Evolutionary conservation across 345 rosid species (phyloP).

Genomic region (Salix udensis): DNA sequence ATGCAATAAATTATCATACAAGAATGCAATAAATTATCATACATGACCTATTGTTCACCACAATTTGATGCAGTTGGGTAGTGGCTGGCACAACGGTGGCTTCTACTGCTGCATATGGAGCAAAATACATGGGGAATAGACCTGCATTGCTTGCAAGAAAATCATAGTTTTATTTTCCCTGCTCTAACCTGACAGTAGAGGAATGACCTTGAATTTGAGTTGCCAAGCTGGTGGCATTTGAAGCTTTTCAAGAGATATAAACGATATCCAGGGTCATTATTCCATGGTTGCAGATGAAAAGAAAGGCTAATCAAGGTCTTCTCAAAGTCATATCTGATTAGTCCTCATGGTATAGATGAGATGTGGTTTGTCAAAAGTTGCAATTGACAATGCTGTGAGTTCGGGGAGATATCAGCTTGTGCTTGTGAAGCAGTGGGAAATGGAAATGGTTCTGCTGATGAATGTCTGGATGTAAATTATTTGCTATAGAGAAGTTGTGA

Average conservation of each 20-base stretch:
- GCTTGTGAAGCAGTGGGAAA: no score
- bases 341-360: background rate
- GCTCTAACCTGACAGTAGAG: no score
- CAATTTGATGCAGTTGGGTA: constrained; percentile 55
- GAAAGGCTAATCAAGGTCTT: background rate
- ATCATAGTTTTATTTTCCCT: constrained; percentile 20
- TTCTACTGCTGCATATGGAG: constrained; percentile 80
- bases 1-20: background rate
- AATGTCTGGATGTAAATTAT: no score
- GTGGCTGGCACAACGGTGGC: constrained; percentile 76
- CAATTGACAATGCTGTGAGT: no score
- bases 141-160: constrained; percentile 37
- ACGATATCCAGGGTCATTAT: background rate
- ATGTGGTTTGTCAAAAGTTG: background rate
- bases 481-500: no score
- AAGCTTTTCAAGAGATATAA: background rate
- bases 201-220: no score
- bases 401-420: no score
- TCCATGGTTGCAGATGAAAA: background rate
- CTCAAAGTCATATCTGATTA: no score
- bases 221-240: no score
- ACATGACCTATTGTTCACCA: background rate
- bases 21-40: background rate
- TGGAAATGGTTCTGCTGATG: no score
- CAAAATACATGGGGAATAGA: constrained; percentile 53